phyloP scores from a whole-genome alignment of 2,329 filamentous ascomycete genomes.

The Talaromyces sp. region DNA sequence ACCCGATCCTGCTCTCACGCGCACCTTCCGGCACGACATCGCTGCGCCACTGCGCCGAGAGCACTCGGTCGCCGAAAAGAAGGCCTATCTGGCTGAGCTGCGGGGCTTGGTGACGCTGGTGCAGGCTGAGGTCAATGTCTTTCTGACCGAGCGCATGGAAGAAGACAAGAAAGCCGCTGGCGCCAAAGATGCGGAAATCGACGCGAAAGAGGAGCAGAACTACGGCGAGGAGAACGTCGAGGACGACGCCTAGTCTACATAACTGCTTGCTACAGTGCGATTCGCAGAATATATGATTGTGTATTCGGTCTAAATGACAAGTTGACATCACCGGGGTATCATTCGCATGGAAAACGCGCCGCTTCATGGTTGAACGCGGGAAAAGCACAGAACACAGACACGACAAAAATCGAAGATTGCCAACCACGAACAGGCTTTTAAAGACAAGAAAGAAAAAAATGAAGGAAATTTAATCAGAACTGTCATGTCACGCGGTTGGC shows the following conservation, averaged over 20 bases:
- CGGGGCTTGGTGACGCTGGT: slow-evolving; percentile 44
- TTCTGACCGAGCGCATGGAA: slow-evolving; percentile 57
- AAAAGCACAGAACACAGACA: slow-evolving; percentile 6
- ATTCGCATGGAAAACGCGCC: slow-evolving; percentile 3
- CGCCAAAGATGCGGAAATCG: slow-evolving; percentile 28
- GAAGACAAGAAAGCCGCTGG: slow-evolving; percentile 47
- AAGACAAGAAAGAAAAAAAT: slow-evolving; percentile 14
- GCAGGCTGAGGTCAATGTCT: slow-evolving; percentile 55
- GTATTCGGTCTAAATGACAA: background rate
- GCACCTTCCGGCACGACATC: slow-evolving; percentile 26
- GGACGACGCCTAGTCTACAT: slow-evolving; percentile 43
- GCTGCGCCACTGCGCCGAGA: slow-evolving; percentile 18
- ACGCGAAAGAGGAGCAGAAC: slow-evolving; percentile 49
- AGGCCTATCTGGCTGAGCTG: slow-evolving; percentile 49
- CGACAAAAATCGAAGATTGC: background rate
- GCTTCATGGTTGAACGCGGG: background rate
- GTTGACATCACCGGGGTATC: slow-evolving; percentile 10
- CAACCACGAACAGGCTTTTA: background rate
- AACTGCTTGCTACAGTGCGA: background rate
- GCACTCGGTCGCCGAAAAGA: slow-evolving; percentile 34
- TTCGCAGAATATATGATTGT: background rate
- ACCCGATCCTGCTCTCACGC: slow-evolving; percentile 18
- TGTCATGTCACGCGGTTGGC: slow-evolving; percentile 40
- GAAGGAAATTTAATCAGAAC: slow-evolving; percentile 16
- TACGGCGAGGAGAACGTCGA: slow-evolving; percentile 78